Base-by-base conservation (phyloP, 2,329 filamentous ascomycete genomes). In the Xenoacremonium recifei region DNA sequence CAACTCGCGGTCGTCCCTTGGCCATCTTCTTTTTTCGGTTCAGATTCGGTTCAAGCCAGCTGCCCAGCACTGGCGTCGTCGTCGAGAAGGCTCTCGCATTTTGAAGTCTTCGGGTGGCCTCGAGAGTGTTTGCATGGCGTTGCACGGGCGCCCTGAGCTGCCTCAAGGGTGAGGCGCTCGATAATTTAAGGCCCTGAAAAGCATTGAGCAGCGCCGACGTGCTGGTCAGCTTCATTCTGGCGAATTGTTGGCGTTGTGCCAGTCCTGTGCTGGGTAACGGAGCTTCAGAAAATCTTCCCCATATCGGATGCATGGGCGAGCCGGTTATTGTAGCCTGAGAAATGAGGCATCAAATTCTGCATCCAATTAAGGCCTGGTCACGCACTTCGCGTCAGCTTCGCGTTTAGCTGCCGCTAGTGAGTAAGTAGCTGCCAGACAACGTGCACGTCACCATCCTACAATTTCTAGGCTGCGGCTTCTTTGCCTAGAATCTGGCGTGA, bases 1-100 rank as follows among this genome's bases (percentile, higher is more conserved):
- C 80, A 36, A 97, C 90, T 57, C 89, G 82, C 37, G 88, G 85
- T 2, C 90, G 82, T 29, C 92, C 93, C 71, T 96, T 96, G 54
- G 90, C 91, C 75, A 95, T 95, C 66, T 88, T 89, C 61, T 82
- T 85, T 63, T 89, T 91, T 51, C 88, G 82, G 57, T 84, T 68
- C 49, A 81, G 70, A 58, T 81, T 85, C 23, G 92, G 92, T 44
- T 87, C 79, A 35, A 97, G 85, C 90, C 91, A 97, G 61, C 80
- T 86, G 53, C 79, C 80, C 63, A 75, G 50, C 61, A 70, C 60
- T 51, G 71, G 50, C 59, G 76, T 47, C 13, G 87, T 87, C 21
- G 84, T 86, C 29, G 89, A 89, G 69, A 96, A 95, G 48, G 79
- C 70, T 62, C 86, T 79, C 53, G 65, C 66, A 71, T 75, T 68